Percentiles rank a stretch among this genome's conserved stretches.
Conservation (phyloP, 2,329 filamentous ascomycete genomes). For the Trichocomaceae sp. region DNA sequence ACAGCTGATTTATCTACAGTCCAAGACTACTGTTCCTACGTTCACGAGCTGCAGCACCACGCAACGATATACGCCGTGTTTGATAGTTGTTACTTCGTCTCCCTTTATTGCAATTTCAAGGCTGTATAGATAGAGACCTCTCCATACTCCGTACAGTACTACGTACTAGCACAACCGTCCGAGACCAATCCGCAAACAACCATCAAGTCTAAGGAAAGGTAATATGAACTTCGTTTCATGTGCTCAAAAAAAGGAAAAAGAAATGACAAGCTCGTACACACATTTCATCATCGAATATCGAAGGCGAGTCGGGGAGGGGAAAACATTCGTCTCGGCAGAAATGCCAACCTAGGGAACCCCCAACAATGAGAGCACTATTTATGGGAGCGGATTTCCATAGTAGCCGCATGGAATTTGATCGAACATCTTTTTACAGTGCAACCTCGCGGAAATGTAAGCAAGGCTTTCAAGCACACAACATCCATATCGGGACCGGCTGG, state of each 20-base stretch:
- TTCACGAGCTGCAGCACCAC: too few relatives aligned
- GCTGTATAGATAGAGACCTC: not conserved
- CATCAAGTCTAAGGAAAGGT: not conserved
- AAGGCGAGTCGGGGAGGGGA: not conserved
- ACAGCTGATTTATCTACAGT: too few relatives aligned
- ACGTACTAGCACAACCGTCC: not conserved
- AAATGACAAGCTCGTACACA: slow-evolving; percentile 1
- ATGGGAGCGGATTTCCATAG: not conserved
- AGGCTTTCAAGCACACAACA: not conserved
- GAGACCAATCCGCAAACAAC: not conserved
- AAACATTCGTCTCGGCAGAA: not conserved
- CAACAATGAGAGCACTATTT: not conserved
- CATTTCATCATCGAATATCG: not conserved
- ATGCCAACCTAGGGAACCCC: not conserved
- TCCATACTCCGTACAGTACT: not conserved
- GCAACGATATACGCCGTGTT: not conserved
- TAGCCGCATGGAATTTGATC: not conserved
- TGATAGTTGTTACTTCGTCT: not conserved
- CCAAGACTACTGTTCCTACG: too few relatives aligned
- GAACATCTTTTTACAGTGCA: not conserved
- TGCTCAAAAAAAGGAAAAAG: not conserved
- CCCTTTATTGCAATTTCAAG: not conserved
- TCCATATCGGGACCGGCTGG: too few relatives aligned
- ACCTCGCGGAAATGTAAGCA: not conserved
- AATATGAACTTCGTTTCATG: not conserved